A percentile compares a stretch with the other conserved stretches of the same genome.
Conservation (phyloP, 495 filamentous ascomycete genomes). For the Chaetomium fimeti region DNA sequence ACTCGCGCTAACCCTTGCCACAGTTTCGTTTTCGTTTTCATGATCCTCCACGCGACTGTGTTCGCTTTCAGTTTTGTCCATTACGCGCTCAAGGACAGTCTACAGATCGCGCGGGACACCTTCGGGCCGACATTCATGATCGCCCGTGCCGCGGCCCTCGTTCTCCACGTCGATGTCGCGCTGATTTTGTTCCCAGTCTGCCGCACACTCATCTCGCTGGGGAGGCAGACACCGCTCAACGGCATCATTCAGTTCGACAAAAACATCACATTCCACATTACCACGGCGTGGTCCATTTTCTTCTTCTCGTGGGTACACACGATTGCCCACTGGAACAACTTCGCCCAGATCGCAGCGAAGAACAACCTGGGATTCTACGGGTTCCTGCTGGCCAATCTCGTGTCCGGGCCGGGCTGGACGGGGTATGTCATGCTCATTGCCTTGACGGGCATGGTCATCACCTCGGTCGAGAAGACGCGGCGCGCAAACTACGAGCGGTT, state of each 20-base stretch:
- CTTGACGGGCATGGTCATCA: conserved; percentile 65
- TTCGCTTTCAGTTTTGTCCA: conserved; percentile 75
- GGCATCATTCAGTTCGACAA: conserved; percentile 79
- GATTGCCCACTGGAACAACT: conserved; percentile 78
- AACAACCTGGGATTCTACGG: conserved; percentile 70
- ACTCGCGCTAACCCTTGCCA: conserved; percentile 25
- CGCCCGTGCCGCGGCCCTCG: conserved; percentile 66
- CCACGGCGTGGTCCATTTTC: conserved; percentile 75
- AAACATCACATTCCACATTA: conserved; percentile 79
- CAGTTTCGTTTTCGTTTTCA: conserved; percentile 70
- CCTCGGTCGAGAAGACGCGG: conserved; percentile 65
- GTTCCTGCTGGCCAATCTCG: conserved; percentile 66
- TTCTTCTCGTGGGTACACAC: conserved; percentile 81
- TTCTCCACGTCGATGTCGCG: conserved; percentile 73
- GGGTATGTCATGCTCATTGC: conserved; percentile 74
- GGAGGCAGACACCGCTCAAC: conserved; percentile 70
- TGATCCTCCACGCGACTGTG: conserved; percentile 62
- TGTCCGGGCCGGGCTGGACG: conserved; percentile 74
- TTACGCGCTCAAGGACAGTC: conserved; percentile 69
- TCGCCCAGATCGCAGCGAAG: conserved; percentile 68
- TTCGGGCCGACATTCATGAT: conserved; percentile 71
- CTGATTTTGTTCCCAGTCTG: conserved; percentile 77
- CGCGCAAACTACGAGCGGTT: conserved; percentile 74
- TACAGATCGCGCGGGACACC: conserved; percentile 57
- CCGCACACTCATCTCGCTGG: conserved; percentile 72